Evolutionary conservation across 2,329 filamentous ascomycete genomes (phyloP).

Genomic region (Alternaria atra): DNA sequence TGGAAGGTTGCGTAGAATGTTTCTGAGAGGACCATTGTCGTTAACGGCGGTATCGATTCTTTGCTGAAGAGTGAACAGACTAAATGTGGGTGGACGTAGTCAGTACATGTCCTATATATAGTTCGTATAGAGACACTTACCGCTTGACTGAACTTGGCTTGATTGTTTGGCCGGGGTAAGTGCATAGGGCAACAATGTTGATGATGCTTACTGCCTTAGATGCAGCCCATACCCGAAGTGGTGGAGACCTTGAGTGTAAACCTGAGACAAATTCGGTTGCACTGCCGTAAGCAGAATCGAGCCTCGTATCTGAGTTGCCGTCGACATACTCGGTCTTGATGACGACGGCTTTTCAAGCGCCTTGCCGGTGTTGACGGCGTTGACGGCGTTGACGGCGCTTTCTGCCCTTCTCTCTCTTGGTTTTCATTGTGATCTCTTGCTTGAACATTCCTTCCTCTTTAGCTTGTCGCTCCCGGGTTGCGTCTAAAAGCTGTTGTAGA

Average conservation of each 20-base stretch:
- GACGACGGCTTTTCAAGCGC: not conserved
- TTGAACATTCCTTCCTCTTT: not conserved
- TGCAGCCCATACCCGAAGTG: not conserved
- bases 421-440: not conserved
- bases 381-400: not conserved
- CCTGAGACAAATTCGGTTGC: not conserved
- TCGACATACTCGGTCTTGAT: not conserved
- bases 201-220: not conserved
- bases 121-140: too few species aligned
- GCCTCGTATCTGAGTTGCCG: not conserved
- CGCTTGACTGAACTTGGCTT: not conserved
- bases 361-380: not conserved
- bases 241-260: not conserved
- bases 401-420: not conserved
- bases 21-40: not conserved
- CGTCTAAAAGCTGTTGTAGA: not conserved
- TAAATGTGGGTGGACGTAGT: too few species aligned
- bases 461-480: not conserved
- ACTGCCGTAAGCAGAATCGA: not conserved
- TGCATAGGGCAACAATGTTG: not conserved
- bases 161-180: not conserved
- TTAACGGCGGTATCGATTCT: not conserved
- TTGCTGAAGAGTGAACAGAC: not conserved
- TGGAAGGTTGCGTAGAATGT: not conserved
- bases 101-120: too few species aligned